Base-by-base conservation (phyloP, 441 rosid species). In the Populus trichocarpa region DNA sequence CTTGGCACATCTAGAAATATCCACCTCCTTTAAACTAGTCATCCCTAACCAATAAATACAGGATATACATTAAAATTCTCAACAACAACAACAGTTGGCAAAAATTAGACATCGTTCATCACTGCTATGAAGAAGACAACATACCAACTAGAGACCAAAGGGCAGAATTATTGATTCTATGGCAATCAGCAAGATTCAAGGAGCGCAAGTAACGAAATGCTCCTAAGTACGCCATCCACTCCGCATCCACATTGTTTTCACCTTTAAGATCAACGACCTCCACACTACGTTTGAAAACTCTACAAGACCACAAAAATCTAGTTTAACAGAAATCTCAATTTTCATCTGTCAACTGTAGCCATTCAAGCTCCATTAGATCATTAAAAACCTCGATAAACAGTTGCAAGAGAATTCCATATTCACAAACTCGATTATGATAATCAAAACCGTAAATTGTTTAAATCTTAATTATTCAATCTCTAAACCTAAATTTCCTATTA, bases 211-310 rank as follows among this genome's bases (percentile, higher is more conserved):
- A 84, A 71, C 82, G 87, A 50, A 90, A 95, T 23, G 92, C 93
- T 69, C 96, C 99, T 70, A 94, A 72, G 82, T 93, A 96, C 0
- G 97, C 98, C 90, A 90, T 85, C 99, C 99, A 96, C 85, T 96
- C 99, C 0, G 89, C 98, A 81, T 96, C 94, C 70, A 96, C 89
- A 40, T 83, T 83, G 80, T 78, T 87, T 83, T 94, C 92, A 46
- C 95, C 92, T 72, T 87, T 82, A 8, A 96, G 86, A 85, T 94
- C 92, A 70, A 93, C 82, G 23, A 79, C 90, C 87, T 93, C 99
- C n/a, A 83, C 97, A 23, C 83, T 89, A 71, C 81, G 71, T 78
- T 96, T 96, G 89, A 96, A 96, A 65, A 86, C 84, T 83, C 99
- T 94, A 88, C 80, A 79, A 4, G 18, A 46, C 6, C 10, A 23